Evolutionary conservation across 768 basidiomycete species (phyloP).

Genomic region (Russula olivacea): DNA sequence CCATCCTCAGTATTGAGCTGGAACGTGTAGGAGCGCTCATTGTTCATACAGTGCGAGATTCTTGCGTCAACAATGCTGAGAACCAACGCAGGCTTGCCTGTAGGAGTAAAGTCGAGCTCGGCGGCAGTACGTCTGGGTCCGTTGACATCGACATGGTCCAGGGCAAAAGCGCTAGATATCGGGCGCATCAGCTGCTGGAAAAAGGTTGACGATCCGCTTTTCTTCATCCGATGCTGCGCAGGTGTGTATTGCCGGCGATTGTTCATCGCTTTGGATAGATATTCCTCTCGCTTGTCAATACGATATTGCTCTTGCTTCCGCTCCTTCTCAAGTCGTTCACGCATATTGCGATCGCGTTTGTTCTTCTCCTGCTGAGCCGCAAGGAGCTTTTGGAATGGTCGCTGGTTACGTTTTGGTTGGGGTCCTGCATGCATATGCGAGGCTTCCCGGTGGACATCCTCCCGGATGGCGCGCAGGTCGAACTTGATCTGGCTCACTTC

Average conservation of each 20-base stretch:
- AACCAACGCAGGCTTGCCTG: conserved; percentile 70
- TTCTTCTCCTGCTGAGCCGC: conserved; percentile 72
- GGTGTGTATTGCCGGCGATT: conserved; percentile 44
- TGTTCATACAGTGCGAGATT: conserved; percentile 66
- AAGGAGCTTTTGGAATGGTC: conserved; percentile 64
- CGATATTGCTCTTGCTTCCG: conserved; percentile 69
- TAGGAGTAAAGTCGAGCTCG: conserved; percentile 68
- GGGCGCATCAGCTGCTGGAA: conserved; percentile 85
- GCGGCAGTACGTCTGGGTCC: conserved; percentile 52
- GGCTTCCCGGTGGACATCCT: conserved; percentile 67
- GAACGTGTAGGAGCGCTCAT: conserved; percentile 78
- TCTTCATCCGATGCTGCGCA: conserved; percentile 71
- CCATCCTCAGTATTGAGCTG: conserved; percentile 84
- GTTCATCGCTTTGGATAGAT: conserved; percentile 68
- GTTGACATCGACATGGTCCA: conserved; percentile 45
- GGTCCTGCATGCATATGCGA: conserved; percentile 40
- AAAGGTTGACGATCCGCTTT: conserved; percentile 78
- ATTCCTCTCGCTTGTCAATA: conserved; percentile 67
- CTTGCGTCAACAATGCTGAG: conserved; percentile 68
- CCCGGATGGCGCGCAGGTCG: conserved; percentile 66
- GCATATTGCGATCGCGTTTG: conserved; percentile 66
- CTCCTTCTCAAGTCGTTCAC: conserved; percentile 66
- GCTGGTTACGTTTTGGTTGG: conserved; percentile 48
- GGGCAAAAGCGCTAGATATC: conserved; percentile 77
- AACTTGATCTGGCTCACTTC: conserved; percentile 57